Evolutionary conservation across 1,284 basidiomycete genomes (phyloP), one percentile per base, ranked within the genome.

Genomic region (Apiotrichum montevideense): DNA sequence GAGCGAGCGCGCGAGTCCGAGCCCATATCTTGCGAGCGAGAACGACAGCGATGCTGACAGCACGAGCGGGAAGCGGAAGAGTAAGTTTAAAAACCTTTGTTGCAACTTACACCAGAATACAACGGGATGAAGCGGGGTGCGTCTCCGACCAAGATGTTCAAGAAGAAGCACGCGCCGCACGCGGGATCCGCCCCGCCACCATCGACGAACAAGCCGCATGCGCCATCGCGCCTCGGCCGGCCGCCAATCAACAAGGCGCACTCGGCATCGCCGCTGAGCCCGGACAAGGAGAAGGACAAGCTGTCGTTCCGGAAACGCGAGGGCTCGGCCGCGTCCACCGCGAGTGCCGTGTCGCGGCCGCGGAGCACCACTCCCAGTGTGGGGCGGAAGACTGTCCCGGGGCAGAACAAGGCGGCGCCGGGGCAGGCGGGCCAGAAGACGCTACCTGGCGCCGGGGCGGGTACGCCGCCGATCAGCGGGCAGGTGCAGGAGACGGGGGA

Each of bases 1-100:
- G 4, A 68, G 64, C 42, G 72, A 72, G 54, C 62, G 72, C 9
- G 66, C 70, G 10, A 67, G 65, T 46, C 68, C 71, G 35, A 66
- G 65, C 11, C 71, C 70, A 2, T 73, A 71, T 55, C 51, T 67
- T 3, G 54, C 55, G 6, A 58, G 59, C 53, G 65, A 66, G 13
- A 63, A 61, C 42, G 63, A 63, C 43, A 58, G 55, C 35, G 63
- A 65, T 21, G 61, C 56, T 1, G 63, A 65, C 47, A 59, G 54
- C 33, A 39, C 51, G 11, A 41, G 35, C 21, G 63, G 63, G 41
- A 62, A 66, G 49, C 65, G 62, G 44, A 49, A 49, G 40, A 62
- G 60, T 62, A 54, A 54, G 60, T 62, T 2, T 3, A 29, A 7
- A 29, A 46, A 45, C 15, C 8, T 21, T 45, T 34, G 11, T 6